Base-by-base conservation (phyloP, 257 asterid species). In the Scutellaria barbata region DNA sequence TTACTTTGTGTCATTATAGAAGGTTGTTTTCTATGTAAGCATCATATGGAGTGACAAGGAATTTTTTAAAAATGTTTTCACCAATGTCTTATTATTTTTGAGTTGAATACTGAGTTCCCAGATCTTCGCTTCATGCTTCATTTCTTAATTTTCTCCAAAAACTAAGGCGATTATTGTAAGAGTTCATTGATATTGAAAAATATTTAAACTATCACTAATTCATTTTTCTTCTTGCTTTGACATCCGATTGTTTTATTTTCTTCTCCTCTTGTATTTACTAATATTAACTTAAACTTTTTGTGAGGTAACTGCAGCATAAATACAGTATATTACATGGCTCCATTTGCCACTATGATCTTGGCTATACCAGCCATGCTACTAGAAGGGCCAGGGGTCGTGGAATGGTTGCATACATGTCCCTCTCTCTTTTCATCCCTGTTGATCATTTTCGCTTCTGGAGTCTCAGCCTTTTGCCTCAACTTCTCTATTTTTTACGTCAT, bases 281-380 rank as follows among this genome's bases (percentile, higher is more conserved):
- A 56, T 22, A 14, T 17, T 18, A 41, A 46, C 16, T 14, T 7
- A 20, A 16, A 55, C 53, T 17, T 50, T 45, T 75, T 71, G 59
- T 54, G 18, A 52, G 65, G 16, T 7, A 52, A 60, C 47, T 80
- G 73, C 89, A 94, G 96, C 72, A 94, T 94, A 79, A 94, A 94
- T 83, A 94, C 99, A 1, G 99, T 94, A 25, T 91, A 91, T 74
- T 88, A 92, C 88, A 94, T 94, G 99, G 98, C 99, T 42, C 96
- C 98, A 22, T 89, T 79, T 73, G 98, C 98, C 20, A 94, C 98
- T 20, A 86, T 94, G 96, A 92, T 94, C 77, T 79, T 94, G 85
- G 96, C 85, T 13, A 56, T 79, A 57, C 99, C 98, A 55, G 99
- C 99, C 53, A 10, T 92, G 76, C 55, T 89, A n/a, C 86, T 94